phyloP scores from a whole-genome alignment of 495 filamentous ascomycete genomes.

The Aspergillus leporis region DNA sequence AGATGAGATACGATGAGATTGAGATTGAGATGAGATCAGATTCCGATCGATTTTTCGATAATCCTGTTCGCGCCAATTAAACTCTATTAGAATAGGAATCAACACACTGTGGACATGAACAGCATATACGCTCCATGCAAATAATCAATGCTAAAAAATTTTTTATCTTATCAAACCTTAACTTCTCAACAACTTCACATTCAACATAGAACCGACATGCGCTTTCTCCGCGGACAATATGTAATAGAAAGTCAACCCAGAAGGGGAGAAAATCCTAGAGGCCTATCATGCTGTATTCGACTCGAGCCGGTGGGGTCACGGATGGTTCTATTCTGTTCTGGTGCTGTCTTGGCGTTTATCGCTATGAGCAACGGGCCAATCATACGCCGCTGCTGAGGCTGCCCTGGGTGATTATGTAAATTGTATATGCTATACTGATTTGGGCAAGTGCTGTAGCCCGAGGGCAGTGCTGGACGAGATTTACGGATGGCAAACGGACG shows the following conservation, averaged over 20 bases:
- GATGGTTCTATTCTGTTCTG: not conserved
- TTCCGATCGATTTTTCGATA: conserved; percentile 6
- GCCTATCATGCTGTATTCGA: not conserved
- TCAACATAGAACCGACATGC: too few relatives aligned
- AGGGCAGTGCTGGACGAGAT: too few relatives aligned
- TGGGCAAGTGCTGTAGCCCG: not conserved
- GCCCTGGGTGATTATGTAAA: not conserved
- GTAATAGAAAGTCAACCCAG: not conserved
- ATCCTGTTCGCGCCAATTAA: not conserved
- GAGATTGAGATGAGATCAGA: conserved; percentile 19
- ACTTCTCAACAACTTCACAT: too few relatives aligned
- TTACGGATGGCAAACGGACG: too few relatives aligned
- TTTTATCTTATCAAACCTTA: too few relatives aligned
- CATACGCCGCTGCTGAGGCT: not conserved
- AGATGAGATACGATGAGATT: conserved; percentile 24
- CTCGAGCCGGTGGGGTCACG: not conserved
- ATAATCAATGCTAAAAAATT: too few relatives aligned
- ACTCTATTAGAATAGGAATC: not conserved
- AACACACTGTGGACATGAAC: too few relatives aligned
- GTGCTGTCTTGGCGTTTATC: not conserved
- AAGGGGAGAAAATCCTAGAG: not conserved
- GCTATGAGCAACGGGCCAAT: not conserved
- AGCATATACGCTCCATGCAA: not conserved
- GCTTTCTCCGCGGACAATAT: not conserved
- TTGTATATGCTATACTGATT: conserved; percentile 6